Conservation (phyloP, 805 yeast genomes). For the Lipomyces anomalus region DNA sequence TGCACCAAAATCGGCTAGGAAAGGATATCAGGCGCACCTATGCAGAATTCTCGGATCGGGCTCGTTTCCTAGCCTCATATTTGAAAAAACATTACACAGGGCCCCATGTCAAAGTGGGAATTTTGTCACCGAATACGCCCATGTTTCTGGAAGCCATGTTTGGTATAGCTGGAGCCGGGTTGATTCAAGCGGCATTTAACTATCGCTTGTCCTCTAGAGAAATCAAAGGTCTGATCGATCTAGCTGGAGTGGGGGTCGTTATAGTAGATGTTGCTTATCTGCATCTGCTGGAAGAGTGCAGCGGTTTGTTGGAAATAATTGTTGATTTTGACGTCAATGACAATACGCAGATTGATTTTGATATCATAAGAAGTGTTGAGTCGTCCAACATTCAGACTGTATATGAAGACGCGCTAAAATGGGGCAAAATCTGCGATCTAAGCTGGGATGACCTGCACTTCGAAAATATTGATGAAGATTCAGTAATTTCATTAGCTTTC, state of each 20-base stretch:
- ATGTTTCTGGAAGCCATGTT: slow-evolving; percentile 35
- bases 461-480: slow-evolving; percentile 21
- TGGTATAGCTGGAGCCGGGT: slow-evolving; percentile 34
- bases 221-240: slow-evolving; percentile 30
- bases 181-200: slow-evolving; percentile 33
- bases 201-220: slow-evolving; percentile 32
- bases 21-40: slow-evolving; percentile 26
- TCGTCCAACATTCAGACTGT: no score
- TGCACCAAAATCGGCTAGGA: slow-evolving; percentile 28
- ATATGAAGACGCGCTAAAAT: no score
- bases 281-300: no score
- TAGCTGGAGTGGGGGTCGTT: slow-evolving; percentile 24
- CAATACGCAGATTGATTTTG: no score
- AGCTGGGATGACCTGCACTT: slow-evolving; percentile 19
- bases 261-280: slow-evolving; percentile 15
- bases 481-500: slow-evolving; percentile 26
- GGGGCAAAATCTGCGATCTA: no score
- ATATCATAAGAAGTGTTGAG: no score
- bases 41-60: slow-evolving; percentile 29
- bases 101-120: slow-evolving; percentile 28
- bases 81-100: slow-evolving; percentile 24
- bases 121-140: slow-evolving; percentile 34
- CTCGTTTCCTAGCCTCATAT: slow-evolving; percentile 30
- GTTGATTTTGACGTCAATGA: no score
- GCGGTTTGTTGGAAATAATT: no score